These are phyloP conservation scores for Ascochyta clinopodiicola DNA, from an alignment of 2,329 filamentous ascomycete genomes.

Conservation along the genomic window DNA sequence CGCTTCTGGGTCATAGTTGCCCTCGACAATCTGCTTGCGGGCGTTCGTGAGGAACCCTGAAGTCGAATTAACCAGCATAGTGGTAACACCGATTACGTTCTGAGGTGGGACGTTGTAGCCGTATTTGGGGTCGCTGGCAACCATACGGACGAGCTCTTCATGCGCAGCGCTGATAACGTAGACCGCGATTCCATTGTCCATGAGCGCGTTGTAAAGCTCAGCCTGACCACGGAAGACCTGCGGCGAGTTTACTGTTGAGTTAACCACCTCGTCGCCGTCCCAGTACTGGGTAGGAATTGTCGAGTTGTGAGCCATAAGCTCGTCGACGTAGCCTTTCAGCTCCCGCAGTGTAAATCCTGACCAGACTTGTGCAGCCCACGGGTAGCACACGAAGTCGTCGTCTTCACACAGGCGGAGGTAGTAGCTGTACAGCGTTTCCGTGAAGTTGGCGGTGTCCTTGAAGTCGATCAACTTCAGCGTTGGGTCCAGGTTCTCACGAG, in stretches of 20 bases:
- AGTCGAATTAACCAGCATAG: conserved; percentile 35
- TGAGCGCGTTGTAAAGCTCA: conserved; percentile 39
- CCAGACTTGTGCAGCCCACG: conserved; percentile 40
- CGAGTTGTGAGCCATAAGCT: conserved; percentile 37
- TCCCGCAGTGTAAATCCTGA: conserved; percentile 35
- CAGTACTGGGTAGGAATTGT: conserved; percentile 35
- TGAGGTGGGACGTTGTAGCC: conserved; percentile 40
- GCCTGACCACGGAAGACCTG: conserved; percentile 35
- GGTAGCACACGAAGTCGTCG: conserved; percentile 40
- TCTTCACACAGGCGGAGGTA: conserved; percentile 40
- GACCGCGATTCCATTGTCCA: conserved; percentile 39
- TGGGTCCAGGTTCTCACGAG: conserved; percentile 37
- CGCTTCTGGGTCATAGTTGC: conserved; percentile 32
- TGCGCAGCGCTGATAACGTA: conserved; percentile 40
- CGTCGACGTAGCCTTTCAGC: conserved; percentile 38
- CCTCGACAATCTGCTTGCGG: conserved; percentile 34
- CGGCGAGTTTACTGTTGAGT: conserved; percentile 29
- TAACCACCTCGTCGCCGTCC: conserved; percentile 33
- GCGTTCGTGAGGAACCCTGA: conserved; percentile 37
- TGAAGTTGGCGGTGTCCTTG: conserved; percentile 42
- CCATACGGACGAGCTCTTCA: conserved; percentile 43
- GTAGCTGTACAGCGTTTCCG: conserved; percentile 41
- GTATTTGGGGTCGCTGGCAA: conserved; percentile 41
- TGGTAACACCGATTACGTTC: conserved; percentile 42
- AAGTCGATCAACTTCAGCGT: conserved; percentile 39